Conservation (phyloP, 305 asterid species). For the Lippia alba region DNA sequence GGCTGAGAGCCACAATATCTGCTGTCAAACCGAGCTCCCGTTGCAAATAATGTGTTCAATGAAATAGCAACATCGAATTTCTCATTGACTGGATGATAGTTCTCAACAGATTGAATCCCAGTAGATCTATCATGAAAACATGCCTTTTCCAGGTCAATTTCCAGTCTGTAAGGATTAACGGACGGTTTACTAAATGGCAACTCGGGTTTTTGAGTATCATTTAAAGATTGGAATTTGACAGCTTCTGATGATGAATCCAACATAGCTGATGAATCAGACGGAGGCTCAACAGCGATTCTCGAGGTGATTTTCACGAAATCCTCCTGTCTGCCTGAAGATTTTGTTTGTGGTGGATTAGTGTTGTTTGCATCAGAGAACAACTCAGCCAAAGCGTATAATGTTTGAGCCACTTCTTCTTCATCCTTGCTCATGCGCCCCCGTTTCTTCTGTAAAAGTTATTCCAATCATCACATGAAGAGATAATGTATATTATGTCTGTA, state of each 20-base stretch:
- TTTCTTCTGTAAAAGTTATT: conserved; percentile 43
- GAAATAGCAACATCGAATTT: conserved; percentile 28
- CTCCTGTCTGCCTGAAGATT: conserved; percentile 44
- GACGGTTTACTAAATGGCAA: conserved; percentile 37
- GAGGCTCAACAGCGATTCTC: conserved; percentile 28
- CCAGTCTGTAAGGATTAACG: conserved; percentile 31
- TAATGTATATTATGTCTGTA: not conserved
- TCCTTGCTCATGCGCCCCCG: conserved; percentile 60
- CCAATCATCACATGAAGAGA: conserved; percentile 2
- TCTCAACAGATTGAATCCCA: conserved; percentile 38
- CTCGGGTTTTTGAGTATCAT: conserved; percentile 38
- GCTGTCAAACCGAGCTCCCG: conserved; percentile 32
- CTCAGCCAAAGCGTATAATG: conserved; percentile 70
- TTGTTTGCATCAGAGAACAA: conserved; percentile 46
- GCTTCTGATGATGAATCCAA: conserved; percentile 42
- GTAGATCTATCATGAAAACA: not conserved
- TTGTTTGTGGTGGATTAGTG: conserved; percentile 41
- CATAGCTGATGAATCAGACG: conserved; percentile 33
- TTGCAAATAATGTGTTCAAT: conserved; percentile 26
- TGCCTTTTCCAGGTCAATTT: conserved; percentile 45
- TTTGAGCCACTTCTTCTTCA: conserved; percentile 89
- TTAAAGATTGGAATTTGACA: conserved; percentile 32
- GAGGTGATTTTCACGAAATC: conserved; percentile 37
- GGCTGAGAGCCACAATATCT: conserved; percentile 40
- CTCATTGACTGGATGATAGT: conserved; percentile 34